These are phyloP conservation scores for Suhomyces pyralidae DNA, from an alignment of 805 yeast genomes.

Conservation along the genomic window DNA sequence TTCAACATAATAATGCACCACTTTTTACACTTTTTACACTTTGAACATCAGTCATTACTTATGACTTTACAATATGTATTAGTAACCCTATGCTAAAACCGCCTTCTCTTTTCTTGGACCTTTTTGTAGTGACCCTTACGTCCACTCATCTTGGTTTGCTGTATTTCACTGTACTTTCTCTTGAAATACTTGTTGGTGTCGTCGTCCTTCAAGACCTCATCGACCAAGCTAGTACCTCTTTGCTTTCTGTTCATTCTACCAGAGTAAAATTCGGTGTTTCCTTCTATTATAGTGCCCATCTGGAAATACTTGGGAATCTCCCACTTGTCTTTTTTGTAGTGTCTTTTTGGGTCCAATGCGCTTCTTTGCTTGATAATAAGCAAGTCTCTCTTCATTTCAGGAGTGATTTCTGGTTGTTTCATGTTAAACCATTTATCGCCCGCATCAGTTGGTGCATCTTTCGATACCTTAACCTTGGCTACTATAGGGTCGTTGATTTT, in stretches of 20 bases:
- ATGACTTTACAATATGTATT: background rate
- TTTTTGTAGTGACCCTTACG: conserved; percentile 65
- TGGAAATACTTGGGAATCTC: conserved; percentile 76
- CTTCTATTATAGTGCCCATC: conserved; percentile 84
- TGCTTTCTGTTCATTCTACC: conserved; percentile 64
- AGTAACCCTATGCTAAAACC: conserved; percentile 26
- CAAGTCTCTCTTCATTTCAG: conserved; percentile 71
- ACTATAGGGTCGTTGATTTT: conserved; percentile 48
- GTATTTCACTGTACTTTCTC: conserved; percentile 80
- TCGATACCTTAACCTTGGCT: conserved; percentile 15
- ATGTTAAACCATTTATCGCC: conserved; percentile 77
- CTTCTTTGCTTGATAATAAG: conserved; percentile 78
- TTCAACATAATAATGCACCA: no score
- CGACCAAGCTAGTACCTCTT: conserved; percentile 75
- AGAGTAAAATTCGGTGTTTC: conserved; percentile 73
- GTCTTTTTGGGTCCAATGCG: conserved; percentile 92
- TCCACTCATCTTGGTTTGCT: conserved; percentile 58
- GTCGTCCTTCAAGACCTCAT: conserved; percentile 74
- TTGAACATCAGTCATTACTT: background rate
- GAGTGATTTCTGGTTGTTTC: conserved; percentile 73
- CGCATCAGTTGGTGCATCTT: conserved; percentile 25
- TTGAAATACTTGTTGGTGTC: conserved; percentile 74
- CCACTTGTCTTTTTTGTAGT: conserved; percentile 85
- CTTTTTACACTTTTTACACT: no score
- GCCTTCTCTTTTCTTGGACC: conserved; percentile 57